These are phyloP conservation scores for Trichothecium sympodiale DNA, from an alignment of 2,329 filamentous ascomycete species.

Conservation along the genomic window DNA sequence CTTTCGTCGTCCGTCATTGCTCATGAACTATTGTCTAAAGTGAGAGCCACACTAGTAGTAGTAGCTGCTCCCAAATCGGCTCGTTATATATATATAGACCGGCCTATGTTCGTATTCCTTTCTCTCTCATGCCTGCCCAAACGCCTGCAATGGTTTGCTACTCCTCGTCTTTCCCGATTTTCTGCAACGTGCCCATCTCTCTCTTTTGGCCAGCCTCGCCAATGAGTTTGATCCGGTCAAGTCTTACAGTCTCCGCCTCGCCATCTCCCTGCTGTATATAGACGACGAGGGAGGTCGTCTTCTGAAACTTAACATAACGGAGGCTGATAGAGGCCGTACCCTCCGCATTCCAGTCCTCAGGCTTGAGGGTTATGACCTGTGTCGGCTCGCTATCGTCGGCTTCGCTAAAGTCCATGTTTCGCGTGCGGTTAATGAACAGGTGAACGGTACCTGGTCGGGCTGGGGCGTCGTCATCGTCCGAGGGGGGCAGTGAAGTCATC, in stretches of 20 bases:
- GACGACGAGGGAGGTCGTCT: conserved; percentile 72
- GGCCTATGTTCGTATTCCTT: no score
- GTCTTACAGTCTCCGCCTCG: conserved; percentile 71
- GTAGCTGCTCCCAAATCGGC: no score
- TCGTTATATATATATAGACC: no score
- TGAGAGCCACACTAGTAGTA: no score
- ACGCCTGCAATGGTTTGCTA: no score
- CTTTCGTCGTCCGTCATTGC: conserved; percentile 1
- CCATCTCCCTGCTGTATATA: conserved; percentile 83
- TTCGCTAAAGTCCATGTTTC: conserved; percentile 91
- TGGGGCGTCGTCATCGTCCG: conserved; percentile 62
- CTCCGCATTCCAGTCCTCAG: conserved; percentile 71
- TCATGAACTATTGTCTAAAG: background rate
- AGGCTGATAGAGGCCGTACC: conserved; percentile 63
- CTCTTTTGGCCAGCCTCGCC: conserved; percentile 87
- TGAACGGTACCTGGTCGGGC: conserved; percentile 76
- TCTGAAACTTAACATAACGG: conserved; percentile 96
- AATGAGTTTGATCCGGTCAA: conserved; percentile 70
- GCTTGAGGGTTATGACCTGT: conserved; percentile 64
- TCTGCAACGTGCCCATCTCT: conserved; percentile 89
- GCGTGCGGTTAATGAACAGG: conserved; percentile 77
- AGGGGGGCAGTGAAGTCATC: conserved; percentile 69
- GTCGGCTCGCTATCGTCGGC: conserved; percentile 76
- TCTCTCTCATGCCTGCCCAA: no score
- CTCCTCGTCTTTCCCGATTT: conserved; percentile 68